A percentile compares a stretch with the other conserved stretches of the same genome.
Evolutionary conservation across 75 land plant genomes (phyloP).

Genomic region (Pinus albicaulis): DNA sequence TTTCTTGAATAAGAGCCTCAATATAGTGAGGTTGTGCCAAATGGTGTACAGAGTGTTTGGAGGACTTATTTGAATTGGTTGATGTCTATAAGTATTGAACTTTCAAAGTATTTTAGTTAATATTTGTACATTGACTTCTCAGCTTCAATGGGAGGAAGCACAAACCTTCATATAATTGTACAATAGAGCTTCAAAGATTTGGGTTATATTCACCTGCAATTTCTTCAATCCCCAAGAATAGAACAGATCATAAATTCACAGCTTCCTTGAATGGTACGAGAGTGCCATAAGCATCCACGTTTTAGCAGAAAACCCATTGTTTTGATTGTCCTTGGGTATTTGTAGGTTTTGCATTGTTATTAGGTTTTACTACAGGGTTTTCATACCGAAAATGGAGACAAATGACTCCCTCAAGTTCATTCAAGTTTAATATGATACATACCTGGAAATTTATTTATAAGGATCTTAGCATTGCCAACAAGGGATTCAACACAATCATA

Average conservation of each 20-base stretch:
- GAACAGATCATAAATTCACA: background rate
- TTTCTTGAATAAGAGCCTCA: no score
- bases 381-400: slow-evolving; percentile 21
- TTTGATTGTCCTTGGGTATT: slow-evolving; percentile 38
- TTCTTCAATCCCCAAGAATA: background rate
- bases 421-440: slow-evolving; percentile 34
- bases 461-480: slow-evolving; percentile 62
- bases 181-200: slow-evolving; percentile 64
- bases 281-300: background rate
- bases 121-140: slow-evolving; percentile 78
- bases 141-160: slow-evolving; percentile 70
- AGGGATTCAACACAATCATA: slow-evolving; percentile 52
- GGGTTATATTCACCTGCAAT: slow-evolving; percentile 7
- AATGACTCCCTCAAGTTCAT: slow-evolving; percentile 4
- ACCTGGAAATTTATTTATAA: slow-evolving; percentile 66
- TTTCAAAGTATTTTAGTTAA: slow-evolving; percentile 37
- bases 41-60: no score
- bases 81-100: no score
- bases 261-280: background rate
- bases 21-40: no score
- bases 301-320: slow-evolving; percentile 24
- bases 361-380: slow-evolving; percentile 20
- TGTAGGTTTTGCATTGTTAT: background rate
- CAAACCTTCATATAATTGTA: slow-evolving; percentile 54
- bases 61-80: slow-evolving; percentile 13